Percentiles rank a stretch among this genome's conserved stretches.
phyloP scores from a whole-genome alignment of 2,329 filamentous ascomycete genomes.

The Diaporthe sp. region DNA sequence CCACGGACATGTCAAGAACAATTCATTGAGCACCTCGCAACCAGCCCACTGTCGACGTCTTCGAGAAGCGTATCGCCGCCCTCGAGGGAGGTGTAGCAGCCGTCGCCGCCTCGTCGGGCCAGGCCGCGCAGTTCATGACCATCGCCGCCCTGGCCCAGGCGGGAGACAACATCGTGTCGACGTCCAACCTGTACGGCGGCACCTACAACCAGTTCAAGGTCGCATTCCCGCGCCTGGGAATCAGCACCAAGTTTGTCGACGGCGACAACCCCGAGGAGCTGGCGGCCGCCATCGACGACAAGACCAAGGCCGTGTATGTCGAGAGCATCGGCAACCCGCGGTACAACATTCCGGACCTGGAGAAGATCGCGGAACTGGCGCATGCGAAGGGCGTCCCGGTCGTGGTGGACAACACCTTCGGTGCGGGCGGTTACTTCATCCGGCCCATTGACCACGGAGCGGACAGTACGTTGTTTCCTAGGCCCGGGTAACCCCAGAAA shows the following conservation, averaged over 20 bases:
- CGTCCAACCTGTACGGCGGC: conserved; percentile 91
- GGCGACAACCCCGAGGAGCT: conserved; percentile 86
- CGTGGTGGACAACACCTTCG: conserved; percentile 93
- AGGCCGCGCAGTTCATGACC: conserved; percentile 93
- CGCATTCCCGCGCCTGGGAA: conserved; percentile 86
- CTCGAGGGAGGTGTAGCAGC: conserved; percentile 93
- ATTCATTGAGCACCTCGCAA: background rate
- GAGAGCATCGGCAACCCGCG: conserved; percentile 95
- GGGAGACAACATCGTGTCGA: conserved; percentile 94
- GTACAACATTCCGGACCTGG: conserved; percentile 93
- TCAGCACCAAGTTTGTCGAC: conserved; percentile 87
- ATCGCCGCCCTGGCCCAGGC: conserved; percentile 86
- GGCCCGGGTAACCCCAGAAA: background rate
- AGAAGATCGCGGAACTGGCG: conserved; percentile 85
- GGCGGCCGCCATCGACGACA: conserved; percentile 86
- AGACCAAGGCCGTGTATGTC: conserved; percentile 91
- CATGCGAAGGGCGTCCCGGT: conserved; percentile 77
- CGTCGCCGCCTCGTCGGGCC: conserved; percentile 86
- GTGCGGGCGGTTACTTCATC: conserved; percentile 89
- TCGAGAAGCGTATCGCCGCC: conserved; percentile 96
- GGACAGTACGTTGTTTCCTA: conserved; percentile 65
- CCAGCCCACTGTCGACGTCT: conserved; percentile 92
- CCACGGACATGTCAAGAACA: background rate
- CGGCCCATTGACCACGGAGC: conserved; percentile 91
- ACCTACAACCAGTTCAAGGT: conserved; percentile 99